Percentiles rank a stretch among this genome's conserved stretches.
These are phyloP conservation scores for Primulina eburnea DNA, from an alignment of 257 asterid species.

Conservation along the genomic window DNA sequence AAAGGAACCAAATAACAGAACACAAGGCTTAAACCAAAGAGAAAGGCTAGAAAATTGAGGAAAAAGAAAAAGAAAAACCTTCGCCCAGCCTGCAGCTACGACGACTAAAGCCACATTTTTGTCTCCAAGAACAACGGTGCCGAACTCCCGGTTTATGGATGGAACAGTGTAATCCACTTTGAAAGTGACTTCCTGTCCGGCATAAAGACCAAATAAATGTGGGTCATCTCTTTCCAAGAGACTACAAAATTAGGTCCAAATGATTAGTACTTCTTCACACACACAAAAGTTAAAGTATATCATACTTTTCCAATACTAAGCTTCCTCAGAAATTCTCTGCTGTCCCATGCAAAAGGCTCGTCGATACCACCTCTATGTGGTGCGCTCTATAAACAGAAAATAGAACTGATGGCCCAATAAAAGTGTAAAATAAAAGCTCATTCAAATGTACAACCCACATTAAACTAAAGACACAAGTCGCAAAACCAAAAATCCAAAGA, in stretches of 20 bases:
- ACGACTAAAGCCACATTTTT: slow-evolving; percentile 73
- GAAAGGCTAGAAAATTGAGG: slow-evolving; percentile 5
- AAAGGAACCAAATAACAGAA: slow-evolving; percentile 13
- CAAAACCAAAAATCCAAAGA: neutral
- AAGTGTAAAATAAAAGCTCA: slow-evolving; percentile 1
- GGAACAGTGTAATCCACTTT: slow-evolving; percentile 87
- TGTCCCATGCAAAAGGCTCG: slow-evolving; percentile 98
- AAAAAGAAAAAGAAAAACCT: slow-evolving; percentile 41
- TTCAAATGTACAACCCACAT: neutral
- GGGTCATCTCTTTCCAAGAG: slow-evolving; percentile 8
- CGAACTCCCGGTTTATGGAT: slow-evolving; percentile 83
- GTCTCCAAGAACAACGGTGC: slow-evolving; percentile 80
- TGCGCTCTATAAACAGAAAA: slow-evolving; percentile 43
- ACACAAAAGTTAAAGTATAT: slow-evolving; percentile 17
- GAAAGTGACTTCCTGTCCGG: slow-evolving; percentile 75
- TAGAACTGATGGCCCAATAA: neutral
- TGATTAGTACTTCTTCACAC: neutral
- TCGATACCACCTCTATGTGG: slow-evolving; percentile 80
- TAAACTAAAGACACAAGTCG: neutral
- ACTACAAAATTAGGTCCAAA: slow-evolving; percentile 2
- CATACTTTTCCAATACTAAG: slow-evolving; percentile 88
- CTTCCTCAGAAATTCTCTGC: slow-evolving; percentile 86
- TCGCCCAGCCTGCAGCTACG: slow-evolving; percentile 97
- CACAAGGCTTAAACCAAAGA: slow-evolving; percentile 6
- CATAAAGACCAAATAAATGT: slow-evolving; percentile 4